Conservation (phyloP, 2,329 filamentous ascomycete genomes). For the Stachybotrys echinatus region DNA sequence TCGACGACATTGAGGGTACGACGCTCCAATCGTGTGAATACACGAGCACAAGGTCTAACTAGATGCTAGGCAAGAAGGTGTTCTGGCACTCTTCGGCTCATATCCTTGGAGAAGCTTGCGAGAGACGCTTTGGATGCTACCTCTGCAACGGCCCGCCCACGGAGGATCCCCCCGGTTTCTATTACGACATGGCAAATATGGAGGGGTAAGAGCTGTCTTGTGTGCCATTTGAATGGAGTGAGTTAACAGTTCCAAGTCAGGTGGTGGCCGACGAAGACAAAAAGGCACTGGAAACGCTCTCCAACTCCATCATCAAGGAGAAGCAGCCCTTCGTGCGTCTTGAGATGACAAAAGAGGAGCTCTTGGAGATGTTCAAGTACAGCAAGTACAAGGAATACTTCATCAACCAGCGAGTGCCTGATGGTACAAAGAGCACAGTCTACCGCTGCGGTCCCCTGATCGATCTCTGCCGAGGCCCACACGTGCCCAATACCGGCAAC, state of each 20-base stretch:
- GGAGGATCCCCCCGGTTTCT: conserved; percentile 72
- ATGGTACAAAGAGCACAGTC: conserved; percentile 87
- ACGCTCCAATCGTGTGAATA: background rate
- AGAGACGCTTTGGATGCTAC: conserved; percentile 84
- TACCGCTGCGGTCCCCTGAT: conserved; percentile 92
- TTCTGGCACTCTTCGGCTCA: conserved; percentile 98
- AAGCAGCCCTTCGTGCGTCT: conserved; percentile 93
- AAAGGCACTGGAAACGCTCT: conserved; percentile 76
- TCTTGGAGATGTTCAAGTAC: conserved; percentile 92
- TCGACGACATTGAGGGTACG: conserved; percentile 47
- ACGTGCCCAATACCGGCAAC: conserved; percentile 84
- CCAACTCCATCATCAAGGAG: conserved; percentile 85
- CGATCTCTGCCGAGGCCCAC: conserved; percentile 90
- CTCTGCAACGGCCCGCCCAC: conserved; percentile 92
- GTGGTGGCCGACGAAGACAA: conserved; percentile 73
- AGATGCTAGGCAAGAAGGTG: conserved; percentile 68
- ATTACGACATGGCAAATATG: conserved; percentile 84
- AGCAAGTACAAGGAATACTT: conserved; percentile 99
- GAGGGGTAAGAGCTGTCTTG: conserved; percentile 21
- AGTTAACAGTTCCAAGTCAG: conserved; percentile 43
- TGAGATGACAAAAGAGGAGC: conserved; percentile 81
- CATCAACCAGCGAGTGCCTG: conserved; percentile 65
- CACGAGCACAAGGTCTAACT: background rate
- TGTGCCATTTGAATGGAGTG: background rate
- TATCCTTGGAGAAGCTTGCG: conserved; percentile 89